These are phyloP conservation scores for Tylopilus rubrobrunneus DNA, from an alignment of 768 basidiomycete genomes.

Conservation along the genomic window DNA sequence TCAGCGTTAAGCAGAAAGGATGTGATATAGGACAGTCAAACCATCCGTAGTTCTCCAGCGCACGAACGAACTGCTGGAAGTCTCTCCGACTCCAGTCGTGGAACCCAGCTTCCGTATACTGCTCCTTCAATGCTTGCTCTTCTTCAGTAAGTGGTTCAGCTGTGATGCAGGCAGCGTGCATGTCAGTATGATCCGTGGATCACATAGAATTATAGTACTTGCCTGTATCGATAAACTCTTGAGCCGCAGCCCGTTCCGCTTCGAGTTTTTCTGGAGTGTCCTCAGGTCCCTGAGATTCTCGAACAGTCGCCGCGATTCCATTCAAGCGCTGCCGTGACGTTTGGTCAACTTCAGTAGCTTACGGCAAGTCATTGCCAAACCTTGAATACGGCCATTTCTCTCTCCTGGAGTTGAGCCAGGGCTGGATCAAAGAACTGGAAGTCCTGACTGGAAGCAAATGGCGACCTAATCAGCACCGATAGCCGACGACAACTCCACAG, in stretches of 20 bases:
- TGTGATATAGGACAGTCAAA: constrained; percentile 30
- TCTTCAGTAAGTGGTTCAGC: constrained; percentile 91
- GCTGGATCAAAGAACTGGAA: constrained; percentile 94
- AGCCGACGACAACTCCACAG: neutral
- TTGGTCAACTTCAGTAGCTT: neutral
- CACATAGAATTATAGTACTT: neutral
- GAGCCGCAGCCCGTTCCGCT: constrained; percentile 71
- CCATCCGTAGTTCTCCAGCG: constrained; percentile 80
- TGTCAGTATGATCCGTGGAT: neutral
- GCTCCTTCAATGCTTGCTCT: constrained; percentile 78
- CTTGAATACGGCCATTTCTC: constrained; percentile 79
- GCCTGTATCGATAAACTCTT: constrained; percentile 88
- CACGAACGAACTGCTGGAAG: constrained; percentile 87
- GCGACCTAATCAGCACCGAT: neutral
- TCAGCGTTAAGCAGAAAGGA: neutral
- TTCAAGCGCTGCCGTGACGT: constrained; percentile 49
- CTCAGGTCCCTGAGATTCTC: constrained; percentile 64
- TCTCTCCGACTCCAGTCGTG: constrained; percentile 89
- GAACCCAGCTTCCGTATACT: constrained; percentile 74
- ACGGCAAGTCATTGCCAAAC: constrained; percentile 29
- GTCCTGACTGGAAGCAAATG: constrained; percentile 60
- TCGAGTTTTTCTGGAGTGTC: constrained; percentile 85
- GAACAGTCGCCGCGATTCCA: constrained; percentile 57
- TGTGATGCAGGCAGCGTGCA: constrained; percentile 21
- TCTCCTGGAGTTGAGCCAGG: constrained; percentile 78